Percentiles rank a stretch among this genome's conserved stretches.
These are phyloP conservation scores for Kuraishia capsulata DNA, from an alignment of 805 yeast species.

Conservation along the genomic window DNA sequence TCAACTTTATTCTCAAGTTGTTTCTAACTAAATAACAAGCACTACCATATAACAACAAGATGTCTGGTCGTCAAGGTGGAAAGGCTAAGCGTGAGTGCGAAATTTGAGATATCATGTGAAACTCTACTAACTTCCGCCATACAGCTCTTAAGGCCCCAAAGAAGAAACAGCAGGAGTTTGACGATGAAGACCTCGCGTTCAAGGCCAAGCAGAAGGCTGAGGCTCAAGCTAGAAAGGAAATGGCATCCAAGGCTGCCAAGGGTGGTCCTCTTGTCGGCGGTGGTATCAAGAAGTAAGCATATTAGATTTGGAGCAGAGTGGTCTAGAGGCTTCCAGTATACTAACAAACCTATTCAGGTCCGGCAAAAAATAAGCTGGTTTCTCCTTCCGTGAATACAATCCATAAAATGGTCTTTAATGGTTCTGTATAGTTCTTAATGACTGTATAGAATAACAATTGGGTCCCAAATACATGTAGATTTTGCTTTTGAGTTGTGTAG, in stretches of 20 bases:
- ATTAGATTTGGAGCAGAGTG: not conserved
- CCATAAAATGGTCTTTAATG: no score
- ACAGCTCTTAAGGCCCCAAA: constrained; percentile 66
- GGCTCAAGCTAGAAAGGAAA: constrained; percentile 84
- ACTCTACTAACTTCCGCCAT: not conserved
- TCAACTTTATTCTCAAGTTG: no score
- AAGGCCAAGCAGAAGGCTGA: constrained; percentile 93
- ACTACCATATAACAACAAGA: no score
- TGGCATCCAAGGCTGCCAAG: constrained; percentile 77
- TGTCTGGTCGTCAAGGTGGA: constrained; percentile 62
- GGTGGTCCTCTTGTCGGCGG: constrained; percentile 93
- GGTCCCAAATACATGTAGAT: no score
- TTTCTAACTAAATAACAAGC: no score
- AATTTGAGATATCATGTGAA: not conserved
- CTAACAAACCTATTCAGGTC: constrained; percentile 1
- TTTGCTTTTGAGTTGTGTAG: no score
- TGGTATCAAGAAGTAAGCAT: constrained; percentile 83
- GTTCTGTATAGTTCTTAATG: no score
- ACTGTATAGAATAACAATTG: no score
- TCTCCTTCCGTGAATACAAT: not conserved
- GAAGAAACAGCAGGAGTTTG: constrained; percentile 66
- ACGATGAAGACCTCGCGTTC: constrained; percentile 86
- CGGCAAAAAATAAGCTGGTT: constrained; percentile 2
- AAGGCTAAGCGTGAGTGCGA: constrained; percentile 69
- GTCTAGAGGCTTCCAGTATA: not conserved